Base-by-base conservation (phyloP, 495 filamentous ascomycete species). In the Annulohypoxylon stygium region DNA sequence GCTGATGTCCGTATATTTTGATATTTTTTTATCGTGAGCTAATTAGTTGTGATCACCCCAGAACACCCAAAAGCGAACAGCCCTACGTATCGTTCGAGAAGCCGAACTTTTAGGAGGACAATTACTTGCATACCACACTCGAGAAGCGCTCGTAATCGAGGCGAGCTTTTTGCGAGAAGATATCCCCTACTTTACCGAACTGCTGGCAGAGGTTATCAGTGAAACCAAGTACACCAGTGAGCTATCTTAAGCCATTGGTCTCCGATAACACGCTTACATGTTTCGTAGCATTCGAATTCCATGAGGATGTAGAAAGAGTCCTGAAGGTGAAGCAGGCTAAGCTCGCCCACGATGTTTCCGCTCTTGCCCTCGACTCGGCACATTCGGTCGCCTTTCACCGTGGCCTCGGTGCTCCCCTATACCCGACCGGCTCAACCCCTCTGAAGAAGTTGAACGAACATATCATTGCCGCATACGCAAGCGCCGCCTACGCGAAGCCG, bases 101-200 rank as follows among this genome's bases (percentile, higher is more conserved):
- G 86, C 91, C 74, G 96, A 99, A 85, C 90, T 99, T 73, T 88
- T 98, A 71, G 96, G 96, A 73, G 92, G 93, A 75, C 89, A 93
- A 86, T 88, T 97, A 82, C 86, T 83, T 74, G 85, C 96, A 60
- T 91, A 92, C 83, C 93, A 97, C 85, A 93, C 95, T 73, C 90
- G 94, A 77, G 96, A 99, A 84, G 95, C 95, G 75, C 83, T 99
- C 67, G 89, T 98, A 74, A 83, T 98, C 75, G 89, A 93, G 81
- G 92, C 96, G 79, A 97, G 93, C 82, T 98, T 98, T 88, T 88
- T 99, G 65, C 88, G 94, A 79, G 90, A 95, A 78, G 94, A 99
- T 74, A 90, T 99, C 69, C 95, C 96, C 71, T 99, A 98, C 89
- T 99, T 97, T 83, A 89, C 93, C 79, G 96, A 99, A 86, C 86